Base-by-base conservation (phyloP, 129 eudicot species). In the Apium graveolens region DNA sequence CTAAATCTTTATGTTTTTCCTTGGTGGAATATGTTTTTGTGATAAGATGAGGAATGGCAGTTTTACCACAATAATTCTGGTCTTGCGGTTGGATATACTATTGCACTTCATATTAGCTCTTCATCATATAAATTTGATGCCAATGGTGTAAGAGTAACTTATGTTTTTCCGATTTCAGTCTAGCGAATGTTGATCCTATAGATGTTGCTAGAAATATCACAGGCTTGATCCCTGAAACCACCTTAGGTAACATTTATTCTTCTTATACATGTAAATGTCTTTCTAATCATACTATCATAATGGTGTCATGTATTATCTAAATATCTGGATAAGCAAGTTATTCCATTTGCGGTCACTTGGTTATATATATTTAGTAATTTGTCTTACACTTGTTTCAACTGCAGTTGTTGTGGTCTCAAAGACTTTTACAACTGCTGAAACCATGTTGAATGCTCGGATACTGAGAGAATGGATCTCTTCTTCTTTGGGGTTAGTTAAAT, bases 171-270 rank as follows among this genome's bases (percentile, higher is more conserved):
- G 46, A 71, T 57, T 82, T 78, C 89, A 95, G 99, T 85, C 91
- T 95, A 46, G 99, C 99, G 48, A 95, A 95, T 86, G 99, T 95
- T 73, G 99, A 95, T 86, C 99, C 99, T 57, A 88, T 95, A 78
- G 99, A 95, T 81, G 91, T 95, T 73, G 99, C 97, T 21, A 88
- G 88, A 84, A 95, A 90, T 81, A 92, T 92, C 76, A 75, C 90
- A 69, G 99, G 99, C 84, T 77, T 95, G 88, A 84, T 88, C 80
- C 97, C 99, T 78, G 99, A 95, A 84, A 92, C 96, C 42, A 95
- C 99, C 11, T 78, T 95, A 86, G 99, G 99, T 88, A 80, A 78
- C 38, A 46, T 31, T 79, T 21, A 24, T 70, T 16, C 11, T 24
- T 51, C 35, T 17, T 9, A 2, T 60, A n/a, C 32, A 9, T n/a